Evolutionary conservation across 139 green algal species (phyloP), one percentile per base, ranked within the genome.

Genomic region (Picochlorum sp.): DNA sequence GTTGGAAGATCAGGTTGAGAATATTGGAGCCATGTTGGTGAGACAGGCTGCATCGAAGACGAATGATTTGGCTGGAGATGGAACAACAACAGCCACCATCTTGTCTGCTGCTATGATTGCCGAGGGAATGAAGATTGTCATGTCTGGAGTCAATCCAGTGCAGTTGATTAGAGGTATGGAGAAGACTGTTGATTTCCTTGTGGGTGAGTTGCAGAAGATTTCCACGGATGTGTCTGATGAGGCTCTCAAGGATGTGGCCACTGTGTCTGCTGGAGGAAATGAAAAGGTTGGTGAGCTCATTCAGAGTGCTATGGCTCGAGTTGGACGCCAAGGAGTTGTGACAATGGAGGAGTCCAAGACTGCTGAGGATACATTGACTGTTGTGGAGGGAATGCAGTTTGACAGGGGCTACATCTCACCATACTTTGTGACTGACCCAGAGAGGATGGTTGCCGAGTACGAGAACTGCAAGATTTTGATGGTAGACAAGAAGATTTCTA

Each of bases 351-450:
- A 98, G 86, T 83, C 66, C 69, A 92, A 92, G 71, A 97, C 91
- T 0, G 90, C 88, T 3, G 92, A 98, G 74, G 92, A 98, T 87
- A 84, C 76, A 76, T 76, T 99, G 57, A 73, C 93, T 58, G 92
- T 99, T 56, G 93, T 98, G 65, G 94, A 99, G 86, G 94, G 94
- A 81, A 99, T 99, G 94, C 87, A 98, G 83, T 98, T 99, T 75
- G 94, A 99, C 66, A 81, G 94, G 61, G 94, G 94, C 63, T 99
- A 95, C 88, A 95, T 98, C 80, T 96, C 86, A 41, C 94, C 94
- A 52, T 98, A 99, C 87, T 98, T 99, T 69, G 92, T 99, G 44
- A 99, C 94, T 54, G 93, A 99, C 83, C 85, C 89, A 4, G 94
- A 99, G 85, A 88, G 94, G 79, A 98, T 98, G 94, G 87, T 89